These are phyloP conservation scores for Pestalotiopsis sp. DNA, from an alignment of 2,329 filamentous ascomycete species.

Conservation along the genomic window DNA sequence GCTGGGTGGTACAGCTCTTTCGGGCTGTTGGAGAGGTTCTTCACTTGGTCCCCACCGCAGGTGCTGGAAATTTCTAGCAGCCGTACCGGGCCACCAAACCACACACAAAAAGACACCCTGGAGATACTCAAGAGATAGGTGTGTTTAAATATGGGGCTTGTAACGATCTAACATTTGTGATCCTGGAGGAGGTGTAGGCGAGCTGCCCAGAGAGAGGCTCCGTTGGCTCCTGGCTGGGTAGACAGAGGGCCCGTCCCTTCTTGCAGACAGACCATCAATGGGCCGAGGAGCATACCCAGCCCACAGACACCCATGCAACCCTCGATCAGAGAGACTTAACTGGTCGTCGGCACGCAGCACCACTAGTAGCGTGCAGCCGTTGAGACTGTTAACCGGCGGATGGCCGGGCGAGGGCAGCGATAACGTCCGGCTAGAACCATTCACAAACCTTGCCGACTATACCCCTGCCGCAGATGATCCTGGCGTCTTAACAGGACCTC, in stretches of 20 bases:
- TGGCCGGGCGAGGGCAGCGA: slow-evolving; percentile 9
- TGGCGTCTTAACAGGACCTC: not conserved
- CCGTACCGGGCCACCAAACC: too few relatives aligned
- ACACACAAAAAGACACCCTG: too few relatives aligned
- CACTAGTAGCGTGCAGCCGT: not conserved
- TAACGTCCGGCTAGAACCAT: slow-evolving; percentile 11
- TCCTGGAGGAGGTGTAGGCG: not conserved
- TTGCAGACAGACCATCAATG: not conserved
- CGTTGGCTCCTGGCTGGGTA: not conserved
- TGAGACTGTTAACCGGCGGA: slow-evolving; percentile 8
- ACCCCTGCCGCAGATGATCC: slow-evolving; percentile 2
- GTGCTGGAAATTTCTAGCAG: too few relatives aligned
- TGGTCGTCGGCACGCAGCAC: not conserved
- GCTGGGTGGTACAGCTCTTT: too few relatives aligned
- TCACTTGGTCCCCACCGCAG: too few relatives aligned
- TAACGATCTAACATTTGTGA: too few relatives aligned
- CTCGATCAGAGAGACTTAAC: not conserved
- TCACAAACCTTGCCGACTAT: slow-evolving; percentile 1
- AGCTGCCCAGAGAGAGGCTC: not conserved
- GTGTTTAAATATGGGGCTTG: too few relatives aligned
- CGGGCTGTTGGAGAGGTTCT: too few relatives aligned
- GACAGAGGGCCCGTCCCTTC: not conserved
- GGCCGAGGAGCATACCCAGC: not conserved
- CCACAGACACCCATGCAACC: not conserved
- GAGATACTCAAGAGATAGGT: too few relatives aligned